A percentile compares a stretch with the other conserved stretches of the same genome.
Conservation (phyloP, 1,284 basidiomycete genomes). For the Cryptococcus wingfieldii region DNA sequence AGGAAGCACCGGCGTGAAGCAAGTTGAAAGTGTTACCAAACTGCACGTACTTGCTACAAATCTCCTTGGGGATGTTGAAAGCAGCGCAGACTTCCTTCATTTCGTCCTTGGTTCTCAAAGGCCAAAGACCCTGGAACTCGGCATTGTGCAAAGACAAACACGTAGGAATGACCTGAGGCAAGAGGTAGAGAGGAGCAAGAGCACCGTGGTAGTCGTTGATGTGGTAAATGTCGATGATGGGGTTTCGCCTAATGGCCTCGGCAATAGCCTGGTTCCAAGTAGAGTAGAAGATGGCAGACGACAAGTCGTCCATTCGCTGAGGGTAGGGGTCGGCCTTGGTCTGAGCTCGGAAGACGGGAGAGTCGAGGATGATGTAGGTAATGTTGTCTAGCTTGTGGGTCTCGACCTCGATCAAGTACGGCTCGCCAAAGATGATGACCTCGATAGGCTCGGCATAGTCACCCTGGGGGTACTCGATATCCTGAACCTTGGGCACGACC, state of each 20-base stretch:
- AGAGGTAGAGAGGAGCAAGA: slow-evolving; percentile 78
- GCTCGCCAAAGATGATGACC: slow-evolving; percentile 90
- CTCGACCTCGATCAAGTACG: slow-evolving; percentile 89
- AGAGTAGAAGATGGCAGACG: slow-evolving; percentile 92
- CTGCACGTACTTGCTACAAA: slow-evolving; percentile 90
- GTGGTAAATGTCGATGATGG: slow-evolving; percentile 71
- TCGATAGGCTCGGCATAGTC: slow-evolving; percentile 87
- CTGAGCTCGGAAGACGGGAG: slow-evolving; percentile 89
- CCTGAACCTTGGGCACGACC: slow-evolving; percentile 90
- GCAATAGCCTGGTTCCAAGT: slow-evolving; percentile 96
- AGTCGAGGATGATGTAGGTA: slow-evolving; percentile 85
- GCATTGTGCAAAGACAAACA: slow-evolving; percentile 93
- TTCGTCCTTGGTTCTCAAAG: slow-evolving; percentile 87
- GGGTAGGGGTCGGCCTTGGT: slow-evolving; percentile 91
- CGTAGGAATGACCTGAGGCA: slow-evolving; percentile 80
- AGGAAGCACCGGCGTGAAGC: slow-evolving; percentile 83
- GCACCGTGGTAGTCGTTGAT: slow-evolving; percentile 81
- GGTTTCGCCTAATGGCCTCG: slow-evolving; percentile 74
- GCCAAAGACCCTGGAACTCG: slow-evolving; percentile 94
- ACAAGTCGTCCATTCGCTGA: slow-evolving; percentile 90
- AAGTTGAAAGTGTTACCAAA: slow-evolving; percentile 95
- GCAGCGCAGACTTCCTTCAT: slow-evolving; percentile 96
- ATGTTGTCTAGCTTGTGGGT: slow-evolving; percentile 88
- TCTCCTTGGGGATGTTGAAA: slow-evolving; percentile 90
- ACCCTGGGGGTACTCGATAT: slow-evolving; percentile 82